These are phyloP conservation scores for Dendrocalamus latiflorus DNA, from an alignment of 202 grass and related monocot species.

Conservation along the genomic window DNA sequence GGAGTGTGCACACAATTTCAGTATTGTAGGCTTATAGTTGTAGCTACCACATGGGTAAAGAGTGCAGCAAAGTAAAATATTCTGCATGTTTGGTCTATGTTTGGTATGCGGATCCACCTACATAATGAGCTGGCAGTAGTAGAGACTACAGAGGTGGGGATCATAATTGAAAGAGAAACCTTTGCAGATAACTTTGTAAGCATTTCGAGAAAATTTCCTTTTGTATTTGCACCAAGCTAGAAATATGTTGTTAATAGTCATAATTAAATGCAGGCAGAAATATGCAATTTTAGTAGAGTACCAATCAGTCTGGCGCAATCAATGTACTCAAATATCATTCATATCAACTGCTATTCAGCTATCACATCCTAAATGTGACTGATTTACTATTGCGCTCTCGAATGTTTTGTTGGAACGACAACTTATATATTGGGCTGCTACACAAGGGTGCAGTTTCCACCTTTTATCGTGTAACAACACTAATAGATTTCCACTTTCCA, in stretches of 20 bases:
- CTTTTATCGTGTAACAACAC: not conserved
- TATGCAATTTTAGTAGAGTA: not conserved
- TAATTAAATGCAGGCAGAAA: not conserved
- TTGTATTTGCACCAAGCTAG: not conserved
- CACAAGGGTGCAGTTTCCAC: not conserved
- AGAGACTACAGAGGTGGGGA: not conserved
- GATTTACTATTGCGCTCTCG: not conserved
- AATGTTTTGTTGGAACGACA: not conserved
- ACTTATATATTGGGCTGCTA: not conserved
- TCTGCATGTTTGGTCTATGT: not conserved
- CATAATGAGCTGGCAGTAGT: not conserved
- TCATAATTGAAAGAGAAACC: not conserved
- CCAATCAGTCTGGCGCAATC: not conserved
- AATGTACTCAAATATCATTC: not conserved
- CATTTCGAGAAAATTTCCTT: not conserved
- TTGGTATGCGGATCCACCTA: not conserved
- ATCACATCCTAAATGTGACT: not conserved
- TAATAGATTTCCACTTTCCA: not conserved
- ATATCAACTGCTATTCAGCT: not conserved
- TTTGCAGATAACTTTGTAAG: not conserved
- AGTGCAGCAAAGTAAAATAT: not conserved
- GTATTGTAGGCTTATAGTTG: not conserved
- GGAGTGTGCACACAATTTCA: not conserved
- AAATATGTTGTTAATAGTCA: not conserved
- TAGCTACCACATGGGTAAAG: not conserved